Conservation (phyloP, 2,329 filamentous ascomycete genomes). For the Ramularia endophylla region DNA sequence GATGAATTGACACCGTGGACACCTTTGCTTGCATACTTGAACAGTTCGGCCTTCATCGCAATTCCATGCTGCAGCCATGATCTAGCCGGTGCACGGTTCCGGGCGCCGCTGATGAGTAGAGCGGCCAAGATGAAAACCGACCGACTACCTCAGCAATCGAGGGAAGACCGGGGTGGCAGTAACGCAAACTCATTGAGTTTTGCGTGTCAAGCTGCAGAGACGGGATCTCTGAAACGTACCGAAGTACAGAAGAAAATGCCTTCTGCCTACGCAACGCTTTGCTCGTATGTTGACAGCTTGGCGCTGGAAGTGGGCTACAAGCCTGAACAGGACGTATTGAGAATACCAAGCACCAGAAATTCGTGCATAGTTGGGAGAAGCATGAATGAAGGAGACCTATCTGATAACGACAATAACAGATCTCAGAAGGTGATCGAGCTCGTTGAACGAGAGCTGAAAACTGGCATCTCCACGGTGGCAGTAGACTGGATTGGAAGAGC, state of each 20-base stretch:
- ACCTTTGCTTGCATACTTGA: constrained; percentile 73
- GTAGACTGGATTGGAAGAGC: constrained; percentile 49
- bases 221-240: constrained; percentile 29
- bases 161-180: neutral
- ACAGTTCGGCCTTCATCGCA: constrained; percentile 74
- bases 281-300: constrained; percentile 68
- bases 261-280: constrained; percentile 78
- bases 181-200: too few species aligned
- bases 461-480: constrained; percentile 39
- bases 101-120: constrained; percentile 45
- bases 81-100: constrained; percentile 67
- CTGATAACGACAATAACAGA: constrained; percentile 48
- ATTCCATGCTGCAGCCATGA: constrained; percentile 95
- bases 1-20: constrained; percentile 97
- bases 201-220: constrained; percentile 26
- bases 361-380: constrained; percentile 67
- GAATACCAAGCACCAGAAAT: constrained; percentile 91
- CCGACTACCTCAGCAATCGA: constrained; percentile 3
- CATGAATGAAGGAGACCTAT: neutral
- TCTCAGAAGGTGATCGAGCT: constrained; percentile 57
- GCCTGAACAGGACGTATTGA: constrained; percentile 75
- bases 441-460: constrained; percentile 50
- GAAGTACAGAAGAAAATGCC: constrained; percentile 33
- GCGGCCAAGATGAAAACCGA: constrained; percentile 6
- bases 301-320: constrained; percentile 66